Evolutionary conservation across 208 protist genomes (phyloP), one percentile per base, ranked within the genome.

Genomic region (Wallacemonas sp.): DNA sequence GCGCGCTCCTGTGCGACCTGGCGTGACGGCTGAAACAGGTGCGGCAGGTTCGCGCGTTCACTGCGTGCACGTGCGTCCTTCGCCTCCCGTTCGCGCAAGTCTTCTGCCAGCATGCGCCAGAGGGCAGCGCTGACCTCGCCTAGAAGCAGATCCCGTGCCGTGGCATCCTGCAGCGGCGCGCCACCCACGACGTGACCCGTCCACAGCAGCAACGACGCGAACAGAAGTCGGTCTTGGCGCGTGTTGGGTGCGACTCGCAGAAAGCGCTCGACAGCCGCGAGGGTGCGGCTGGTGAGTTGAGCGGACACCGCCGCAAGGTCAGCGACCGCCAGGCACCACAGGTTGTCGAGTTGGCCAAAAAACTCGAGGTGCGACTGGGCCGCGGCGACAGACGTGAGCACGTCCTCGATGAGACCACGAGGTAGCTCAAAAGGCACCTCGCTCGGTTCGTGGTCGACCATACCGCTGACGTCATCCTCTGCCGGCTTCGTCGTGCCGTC

Each of bases 321-420:
- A 0, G 83, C 85, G 22, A 87, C 76, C 22, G 79, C 83, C 26
- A 94, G 36, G 44, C 82, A 90, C 84, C 85, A 92, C 24, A 94
- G 42, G 50, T 67, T 60, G 42, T 94, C 83, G 33, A 94, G 59
- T 17, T 73, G 62, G 32, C 46, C 46, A 41, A 92, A 92, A 72
- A 89, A 94, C 22, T 79, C 76, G 10, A 75, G 73, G 64, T 94
- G 88, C 0, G 70, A 84, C 54, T 46, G 21, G 48, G 64, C 63
- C 1, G 39, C 61, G n/a, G 68, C 64, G 30, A 91, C 57, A 48
- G 69, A 63, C 6, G 63, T 75, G 30, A 93, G 53, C 26, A 69
- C 45, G 30, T 70, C 62, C 22, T 63, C 57, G 1, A 68, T 48
- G 2, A 87, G 41, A 13, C 44, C 17, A 19, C 52, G 60, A 12